Evolutionary conservation across 2,329 filamentous ascomycete species (phyloP), one percentile per base, ranked within the genome.

Genomic region (Gaeumannomyces sp.): DNA sequence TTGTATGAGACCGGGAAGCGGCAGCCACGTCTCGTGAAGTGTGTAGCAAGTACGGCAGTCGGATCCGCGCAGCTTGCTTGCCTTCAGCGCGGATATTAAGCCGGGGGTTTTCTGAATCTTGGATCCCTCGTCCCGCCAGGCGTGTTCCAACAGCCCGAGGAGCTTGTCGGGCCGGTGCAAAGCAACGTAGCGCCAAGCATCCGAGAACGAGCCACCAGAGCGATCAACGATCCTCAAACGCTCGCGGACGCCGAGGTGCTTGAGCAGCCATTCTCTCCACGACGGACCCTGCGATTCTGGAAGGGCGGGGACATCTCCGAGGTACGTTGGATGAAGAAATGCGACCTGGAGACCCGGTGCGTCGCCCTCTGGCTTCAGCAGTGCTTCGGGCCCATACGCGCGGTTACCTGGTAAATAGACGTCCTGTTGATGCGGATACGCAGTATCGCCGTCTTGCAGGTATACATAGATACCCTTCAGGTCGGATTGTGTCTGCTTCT

Each of bases 141-240:
- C 2, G 1, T 50, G 60, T 27, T 29, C 27, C 33, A 62, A 27
- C 33, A 62, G 29, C 7, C 67, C 67, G 27, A 71, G 56, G 19
- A 70, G 66, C 35, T 68, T 69, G 2, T 69, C 66, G n/a, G 68
- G 70, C 4, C 68, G 61, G 13, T 70, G 19, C 14, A 25, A 13
- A 6, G 56, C 58, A 29, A 70, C 16, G 56, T 70, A 70, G 59
- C 56, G 57, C 60, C 60, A 62, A 16, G 29, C 16, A 8, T 50
- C 27, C 1, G 60, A 50, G 14, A 62, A 29, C 35, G 60, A 50
- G 38, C 22, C 60, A 14, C 25, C 14, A 4, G 31, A 2, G n/a
- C 25, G 33, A 29, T 13, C 10, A n/a, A 62, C 31, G n/a, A 62
- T 22, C 13, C 33, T 62, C 33, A 62, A 27, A 19, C 19, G 35